phyloP scores from a whole-genome alignment of 2,329 filamentous ascomycete genomes.

The Cladosporium colombiae region DNA sequence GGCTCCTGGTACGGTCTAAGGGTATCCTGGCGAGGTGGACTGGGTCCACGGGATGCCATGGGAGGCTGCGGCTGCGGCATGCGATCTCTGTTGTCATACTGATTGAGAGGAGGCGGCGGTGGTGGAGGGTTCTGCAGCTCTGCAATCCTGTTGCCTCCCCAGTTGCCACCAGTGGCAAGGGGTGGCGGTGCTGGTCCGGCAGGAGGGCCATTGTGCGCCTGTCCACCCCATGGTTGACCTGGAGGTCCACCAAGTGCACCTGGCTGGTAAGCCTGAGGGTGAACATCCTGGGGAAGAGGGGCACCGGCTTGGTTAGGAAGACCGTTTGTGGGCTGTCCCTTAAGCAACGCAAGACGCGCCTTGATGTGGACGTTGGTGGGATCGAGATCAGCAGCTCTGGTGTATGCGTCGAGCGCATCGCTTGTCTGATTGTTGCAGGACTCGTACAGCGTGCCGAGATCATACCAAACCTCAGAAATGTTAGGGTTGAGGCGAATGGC shows the following conservation, averaged over 20 bases:
- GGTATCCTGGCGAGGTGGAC: constrained; percentile 68
- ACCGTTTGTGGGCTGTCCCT: constrained; percentile 71
- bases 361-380: constrained; percentile 95
- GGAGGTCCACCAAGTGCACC: constrained; percentile 74
- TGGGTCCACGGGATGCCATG: constrained; percentile 36
- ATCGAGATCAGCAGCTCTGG: constrained; percentile 90
- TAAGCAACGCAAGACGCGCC: constrained; percentile 83
- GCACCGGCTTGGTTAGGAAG: constrained; percentile 70
- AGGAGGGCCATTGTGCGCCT: constrained; percentile 64
- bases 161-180: constrained; percentile 51
- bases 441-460: constrained; percentile 95
- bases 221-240: constrained; percentile 86
- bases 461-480: constrained; percentile 99
- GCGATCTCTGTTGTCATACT: constrained; percentile 76
- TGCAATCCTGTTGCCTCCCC: constrained; percentile 69
- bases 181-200: constrained; percentile 64
- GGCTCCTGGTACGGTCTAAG: constrained; percentile 53
- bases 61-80: constrained; percentile 59
- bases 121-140: constrained; percentile 68
- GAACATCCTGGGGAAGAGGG: constrained; percentile 92
- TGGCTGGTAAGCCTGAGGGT: constrained; percentile 89
- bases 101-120: constrained; percentile 71
- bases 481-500: constrained; percentile 96
- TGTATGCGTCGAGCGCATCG: constrained; percentile 93
- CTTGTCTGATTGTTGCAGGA: constrained; percentile 98